phyloP scores from a whole-genome alignment of 1,284 basidiomycete genomes.

The Termitomyces sp. region DNA sequence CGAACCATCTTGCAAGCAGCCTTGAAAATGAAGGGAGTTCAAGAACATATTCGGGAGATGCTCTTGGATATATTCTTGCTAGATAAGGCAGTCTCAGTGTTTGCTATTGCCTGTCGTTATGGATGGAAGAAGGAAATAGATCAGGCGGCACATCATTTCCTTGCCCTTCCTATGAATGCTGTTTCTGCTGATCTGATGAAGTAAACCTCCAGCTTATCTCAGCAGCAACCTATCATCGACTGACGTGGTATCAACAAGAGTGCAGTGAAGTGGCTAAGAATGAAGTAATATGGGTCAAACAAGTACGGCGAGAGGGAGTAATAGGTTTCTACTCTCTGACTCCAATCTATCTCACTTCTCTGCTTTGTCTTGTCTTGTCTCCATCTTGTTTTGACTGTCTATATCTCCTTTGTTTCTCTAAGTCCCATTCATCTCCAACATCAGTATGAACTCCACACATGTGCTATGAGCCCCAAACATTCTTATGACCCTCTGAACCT shows the following conservation, averaged over 20 bases:
- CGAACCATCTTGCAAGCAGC: slow-evolving; percentile 28
- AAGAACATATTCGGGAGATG: slow-evolving; percentile 21
- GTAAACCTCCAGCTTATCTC: slow-evolving; percentile 42
- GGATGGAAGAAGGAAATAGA: slow-evolving; percentile 37
- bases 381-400: too few species aligned
- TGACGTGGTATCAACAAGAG: slow-evolving; percentile 38
- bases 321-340: too few species aligned
- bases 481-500: too few species aligned
- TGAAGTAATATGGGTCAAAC: neutral
- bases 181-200: slow-evolving; percentile 24
- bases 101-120: slow-evolving; percentile 44
- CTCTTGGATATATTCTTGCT: slow-evolving; percentile 35
- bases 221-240: slow-evolving; percentile 37
- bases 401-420: too few species aligned
- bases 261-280: slow-evolving; percentile 36
- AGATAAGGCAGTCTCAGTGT: slow-evolving; percentile 42
- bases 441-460: too few species aligned
- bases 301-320: slow-evolving; percentile 19
- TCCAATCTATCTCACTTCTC: too few species aligned
- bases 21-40: slow-evolving; percentile 30
- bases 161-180: slow-evolving; percentile 34
- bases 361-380: too few species aligned
- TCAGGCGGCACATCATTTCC: slow-evolving; percentile 38
- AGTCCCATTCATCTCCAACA: too few species aligned
- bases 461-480: too few species aligned